A percentile compares a stretch with the other conserved stretches of the same genome.
phyloP scores from a whole-genome alignment of 2,329 filamentous ascomycete genomes.

The Colletotrichum sojae region DNA sequence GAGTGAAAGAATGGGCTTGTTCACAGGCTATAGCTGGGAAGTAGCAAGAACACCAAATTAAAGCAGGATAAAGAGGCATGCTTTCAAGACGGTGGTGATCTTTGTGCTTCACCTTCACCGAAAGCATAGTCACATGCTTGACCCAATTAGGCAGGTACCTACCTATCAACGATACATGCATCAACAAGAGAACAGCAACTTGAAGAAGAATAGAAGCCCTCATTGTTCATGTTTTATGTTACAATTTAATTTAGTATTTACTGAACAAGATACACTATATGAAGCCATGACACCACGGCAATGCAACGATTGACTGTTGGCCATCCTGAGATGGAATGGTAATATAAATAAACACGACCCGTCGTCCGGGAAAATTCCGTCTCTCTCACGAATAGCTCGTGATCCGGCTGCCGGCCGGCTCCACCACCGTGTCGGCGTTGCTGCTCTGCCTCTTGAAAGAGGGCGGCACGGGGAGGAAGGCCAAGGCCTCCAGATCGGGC shows the following conservation, averaged over 20 bases:
- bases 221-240: neutral
- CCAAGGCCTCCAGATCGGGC: neutral
- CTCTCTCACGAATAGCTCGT: neutral
- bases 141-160: no score
- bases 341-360: neutral
- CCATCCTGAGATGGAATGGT: neutral
- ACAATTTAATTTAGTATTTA: conserved; percentile 17
- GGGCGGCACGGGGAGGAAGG: conserved; percentile 12
- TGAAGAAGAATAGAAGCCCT: no score
- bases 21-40: no score
- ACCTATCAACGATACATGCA: no score
- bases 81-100: no score
- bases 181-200: no score
- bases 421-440: neutral
- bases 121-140: no score
- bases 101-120: no score
- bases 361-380: no score
- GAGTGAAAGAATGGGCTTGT: no score
- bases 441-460: conserved; percentile 10
- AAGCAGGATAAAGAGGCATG: no score
- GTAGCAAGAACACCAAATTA: no score
- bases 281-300: conserved; percentile 1
- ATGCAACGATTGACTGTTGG: neutral
- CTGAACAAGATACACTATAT: neutral
- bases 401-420: neutral